Evolutionary conservation across 1,139 yeast species (phyloP), one percentile per base, ranked within the genome.

Genomic region (Suzukiozyma palmioleophila): DNA sequence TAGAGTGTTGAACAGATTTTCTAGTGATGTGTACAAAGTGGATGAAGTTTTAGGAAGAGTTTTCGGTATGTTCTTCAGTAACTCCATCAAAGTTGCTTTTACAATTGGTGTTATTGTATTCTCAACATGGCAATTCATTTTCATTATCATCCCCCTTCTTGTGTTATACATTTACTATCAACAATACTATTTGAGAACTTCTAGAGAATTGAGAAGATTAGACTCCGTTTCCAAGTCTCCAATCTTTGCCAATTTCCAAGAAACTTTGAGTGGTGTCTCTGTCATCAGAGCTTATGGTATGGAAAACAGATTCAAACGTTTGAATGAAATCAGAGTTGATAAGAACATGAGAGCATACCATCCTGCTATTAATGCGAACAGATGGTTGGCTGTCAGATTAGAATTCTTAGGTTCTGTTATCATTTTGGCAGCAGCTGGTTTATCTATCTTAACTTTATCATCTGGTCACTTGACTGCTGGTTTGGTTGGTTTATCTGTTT

Each of bases 211-310:
- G 57, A 89, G 96, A 71, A 83, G 99, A 61, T 73, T 92, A 53
- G 97, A 92, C 56, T 87, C 96, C 12, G 86, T 89, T 29, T 86
- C 97, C 0, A 79, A 88, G 62, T 87, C 96, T 8, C 98, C 98
- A 25, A 84, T 92, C 35, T 92, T 80, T 65, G 96, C 97, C 4
- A 96, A 94, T 59, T 92, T 92, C 78, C 98, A 92, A 63, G 98
- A 92, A 59, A 82, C 97, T 2, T 70, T 92, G 44, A 86, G 80
- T 48, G 98, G 98, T 49, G 86, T 92, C 29, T 75, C 89, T 14
- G 85, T 95, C 2, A 86, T 94, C 44, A 77, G 97, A 50, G 97
- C 97, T 1, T 94, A 84, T 57, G 77, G 73, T 38, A 97, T 92
- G 57, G 77, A 77, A 46, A 65, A 68, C 2, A 73, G 97, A 54